Evolutionary conservation across 2,329 filamentous ascomycete species (phyloP).

Genomic region (Botryotinia globosa): DNA sequence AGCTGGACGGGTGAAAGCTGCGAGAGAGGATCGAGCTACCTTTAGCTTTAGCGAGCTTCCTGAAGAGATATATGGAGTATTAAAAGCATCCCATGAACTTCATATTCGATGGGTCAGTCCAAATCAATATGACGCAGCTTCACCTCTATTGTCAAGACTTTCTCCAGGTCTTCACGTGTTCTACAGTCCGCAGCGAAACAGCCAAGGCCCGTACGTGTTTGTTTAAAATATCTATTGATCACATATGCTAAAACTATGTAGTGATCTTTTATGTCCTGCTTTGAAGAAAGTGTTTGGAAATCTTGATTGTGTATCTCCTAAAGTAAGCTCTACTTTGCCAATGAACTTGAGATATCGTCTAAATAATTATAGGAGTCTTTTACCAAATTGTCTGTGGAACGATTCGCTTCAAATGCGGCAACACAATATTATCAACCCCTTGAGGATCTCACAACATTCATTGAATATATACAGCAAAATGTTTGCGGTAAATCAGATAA

Average conservation of each 20-base stretch:
- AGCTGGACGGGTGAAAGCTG: constrained; percentile 61
- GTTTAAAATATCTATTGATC: background rate
- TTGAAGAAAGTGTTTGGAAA: constrained; percentile 57
- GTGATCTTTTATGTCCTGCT: constrained; percentile 54
- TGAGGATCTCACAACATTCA: constrained; percentile 53
- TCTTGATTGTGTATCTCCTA: constrained; percentile 53
- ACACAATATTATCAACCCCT: constrained; percentile 71
- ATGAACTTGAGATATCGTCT: background rate
- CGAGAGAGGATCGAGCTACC: constrained; percentile 77
- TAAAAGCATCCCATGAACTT: constrained; percentile 66
- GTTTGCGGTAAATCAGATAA: constrained; percentile 50
- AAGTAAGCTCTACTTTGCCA: constrained; percentile 40
- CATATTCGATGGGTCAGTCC: constrained; percentile 77
- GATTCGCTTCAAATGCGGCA: constrained; percentile 60
- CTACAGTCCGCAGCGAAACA: constrained; percentile 43
- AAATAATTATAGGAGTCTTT: constrained; percentile 53
- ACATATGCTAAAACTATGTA: constrained; percentile 31
- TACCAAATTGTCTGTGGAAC: constrained; percentile 56
- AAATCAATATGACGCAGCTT: constrained; percentile 53
- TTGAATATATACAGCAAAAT: constrained; percentile 50
- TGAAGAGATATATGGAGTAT: constrained; percentile 57
- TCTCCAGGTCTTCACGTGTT: constrained; percentile 81
- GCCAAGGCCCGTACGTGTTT: constrained; percentile 22
- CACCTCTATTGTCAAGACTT: constrained; percentile 71
- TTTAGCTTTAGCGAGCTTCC: constrained; percentile 72